Evolutionary conservation across 768 basidiomycete genomes (phyloP), one percentile per base, ranked within the genome.

Genomic region (Pisolithus tinctorius): DNA sequence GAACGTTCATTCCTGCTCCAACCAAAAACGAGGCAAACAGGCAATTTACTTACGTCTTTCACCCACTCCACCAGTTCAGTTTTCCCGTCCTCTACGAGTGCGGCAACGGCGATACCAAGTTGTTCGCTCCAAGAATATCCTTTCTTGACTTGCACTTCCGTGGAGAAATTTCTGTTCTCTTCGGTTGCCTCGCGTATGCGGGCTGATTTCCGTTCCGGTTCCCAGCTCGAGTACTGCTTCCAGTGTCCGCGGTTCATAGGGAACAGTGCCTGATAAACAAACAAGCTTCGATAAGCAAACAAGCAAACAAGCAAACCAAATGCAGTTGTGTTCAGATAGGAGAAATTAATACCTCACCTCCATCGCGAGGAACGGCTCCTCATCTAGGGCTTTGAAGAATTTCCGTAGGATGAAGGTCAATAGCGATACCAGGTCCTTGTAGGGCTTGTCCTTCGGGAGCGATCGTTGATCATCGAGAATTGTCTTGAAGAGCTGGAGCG

Each of bases 351-450:
- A 58, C 69, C 72, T 58, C 60, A 93, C 93, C 77, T 98, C 93
- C 54, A 97, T 78, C 53, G 91, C 79, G 44, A 97, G 74, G 71
- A 97, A 88, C 0, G 89, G 77, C 55, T 96, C 86, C 56, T 90
- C 83, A 48, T 81, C 78, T 45, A 93, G 76, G 6, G 84, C 80
- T 66, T 96, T 98, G 82, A 99, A 98, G 76, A 98, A 98, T 63
- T 86, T 84, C 25, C 90, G 82, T 52, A 97, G 76, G 54, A 97
- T 76, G 69, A 79, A 99, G 60, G 83, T 88, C 71, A 97, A 83
- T 34, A 98, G 71, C 49, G 79, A 77, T 49, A 90, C 66, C 45
- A 98, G 81, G 68, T 98, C 96, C 59, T 86, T 87, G 72, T 80
- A 77, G 1, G 90, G 75, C 55, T 83, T 83, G 45, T 88, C 85